A percentile compares a stretch with the other conserved stretches of the same genome.
Conservation (phyloP, 352 stramenopile species). For the Elongisporangium anandrum region DNA sequence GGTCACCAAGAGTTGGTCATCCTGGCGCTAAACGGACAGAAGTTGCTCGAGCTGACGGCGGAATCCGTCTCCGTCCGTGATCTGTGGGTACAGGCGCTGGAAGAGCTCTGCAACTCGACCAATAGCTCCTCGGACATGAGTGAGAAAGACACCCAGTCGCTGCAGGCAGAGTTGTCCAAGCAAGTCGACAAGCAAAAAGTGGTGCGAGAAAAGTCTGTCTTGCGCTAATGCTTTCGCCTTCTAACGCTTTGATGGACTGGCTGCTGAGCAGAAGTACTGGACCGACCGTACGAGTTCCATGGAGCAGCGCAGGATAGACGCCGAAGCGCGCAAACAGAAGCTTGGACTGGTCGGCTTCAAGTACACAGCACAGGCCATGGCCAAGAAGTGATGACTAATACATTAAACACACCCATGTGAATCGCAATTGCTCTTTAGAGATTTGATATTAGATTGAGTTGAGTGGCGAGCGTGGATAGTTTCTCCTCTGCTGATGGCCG, state of each 20-base stretch:
- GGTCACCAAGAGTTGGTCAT: slow-evolving; percentile 41
- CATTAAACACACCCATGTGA: slow-evolving; percentile 7
- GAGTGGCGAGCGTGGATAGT: slow-evolving; percentile 1
- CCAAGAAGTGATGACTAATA: slow-evolving; percentile 12
- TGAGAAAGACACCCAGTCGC: slow-evolving; percentile 26
- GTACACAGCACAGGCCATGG: slow-evolving; percentile 54
- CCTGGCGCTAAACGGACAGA: slow-evolving; percentile 46
- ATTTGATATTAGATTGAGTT: neutral
- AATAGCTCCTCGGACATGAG: slow-evolving; percentile 3
- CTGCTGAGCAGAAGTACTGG: slow-evolving; percentile 52
- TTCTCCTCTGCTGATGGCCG: neutral
- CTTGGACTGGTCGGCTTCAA: slow-evolving; percentile 71
- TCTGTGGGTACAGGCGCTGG: slow-evolving; percentile 64
- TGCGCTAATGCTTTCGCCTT: neutral
- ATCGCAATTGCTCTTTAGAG: neutral
- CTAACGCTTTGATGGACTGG: neutral
- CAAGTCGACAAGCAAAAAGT: slow-evolving; percentile 64
- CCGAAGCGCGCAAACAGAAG: slow-evolving; percentile 74
- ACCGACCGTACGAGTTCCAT: slow-evolving; percentile 57
- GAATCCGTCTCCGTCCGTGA: slow-evolving; percentile 34
- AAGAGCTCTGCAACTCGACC: slow-evolving; percentile 37
- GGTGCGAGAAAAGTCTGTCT: slow-evolving; percentile 8
- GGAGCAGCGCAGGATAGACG: slow-evolving; percentile 51
- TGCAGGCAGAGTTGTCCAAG: slow-evolving; percentile 48
- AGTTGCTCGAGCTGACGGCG: slow-evolving; percentile 58